These are phyloP conservation scores for Ilex asprella DNA, from an alignment of 257 asterid species.

Conservation along the genomic window DNA sequence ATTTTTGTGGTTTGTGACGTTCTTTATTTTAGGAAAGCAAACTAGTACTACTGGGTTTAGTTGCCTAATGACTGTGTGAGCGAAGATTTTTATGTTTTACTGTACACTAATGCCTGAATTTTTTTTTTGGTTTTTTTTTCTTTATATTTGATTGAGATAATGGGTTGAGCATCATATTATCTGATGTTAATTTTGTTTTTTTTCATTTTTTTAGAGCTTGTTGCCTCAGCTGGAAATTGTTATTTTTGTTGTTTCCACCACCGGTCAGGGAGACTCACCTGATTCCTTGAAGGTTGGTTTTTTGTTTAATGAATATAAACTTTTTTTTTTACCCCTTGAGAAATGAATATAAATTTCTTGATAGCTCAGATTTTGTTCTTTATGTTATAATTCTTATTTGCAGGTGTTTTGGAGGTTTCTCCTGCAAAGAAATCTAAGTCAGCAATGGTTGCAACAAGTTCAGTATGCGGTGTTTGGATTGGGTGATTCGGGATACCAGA, in stretches of 20 bases:
- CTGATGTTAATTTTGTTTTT: slow-evolving; percentile 1
- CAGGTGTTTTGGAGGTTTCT: slow-evolving; percentile 94
- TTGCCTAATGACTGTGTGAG: no score
- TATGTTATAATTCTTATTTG: slow-evolving; percentile 11
- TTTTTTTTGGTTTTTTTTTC: not conserved
- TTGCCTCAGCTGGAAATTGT: slow-evolving; percentile 48
- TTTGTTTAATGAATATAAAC: not conserved
- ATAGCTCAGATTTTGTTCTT: not conserved
- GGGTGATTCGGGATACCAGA: slow-evolving; percentile 98
- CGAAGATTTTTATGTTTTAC: no score
- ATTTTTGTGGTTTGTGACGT: no score
- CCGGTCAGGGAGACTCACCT: slow-evolving; percentile 96
- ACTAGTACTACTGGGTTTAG: no score
- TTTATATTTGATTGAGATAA: not conserved
- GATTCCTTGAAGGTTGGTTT: slow-evolving; percentile 78
- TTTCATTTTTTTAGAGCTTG: slow-evolving; percentile 33
- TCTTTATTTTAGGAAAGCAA: no score
- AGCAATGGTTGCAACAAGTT: slow-evolving; percentile 79
- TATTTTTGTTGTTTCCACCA: slow-evolving; percentile 87
- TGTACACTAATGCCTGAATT: no score
- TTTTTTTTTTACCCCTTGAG: not conserved
- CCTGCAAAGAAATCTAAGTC: slow-evolving; percentile 64
- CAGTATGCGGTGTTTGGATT: slow-evolving; percentile 88
- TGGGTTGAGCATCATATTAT: not conserved
- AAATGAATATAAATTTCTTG: no score